phyloP scores from a whole-genome alignment of 495 filamentous ascomycete genomes.

The Penicillium paxilli region DNA sequence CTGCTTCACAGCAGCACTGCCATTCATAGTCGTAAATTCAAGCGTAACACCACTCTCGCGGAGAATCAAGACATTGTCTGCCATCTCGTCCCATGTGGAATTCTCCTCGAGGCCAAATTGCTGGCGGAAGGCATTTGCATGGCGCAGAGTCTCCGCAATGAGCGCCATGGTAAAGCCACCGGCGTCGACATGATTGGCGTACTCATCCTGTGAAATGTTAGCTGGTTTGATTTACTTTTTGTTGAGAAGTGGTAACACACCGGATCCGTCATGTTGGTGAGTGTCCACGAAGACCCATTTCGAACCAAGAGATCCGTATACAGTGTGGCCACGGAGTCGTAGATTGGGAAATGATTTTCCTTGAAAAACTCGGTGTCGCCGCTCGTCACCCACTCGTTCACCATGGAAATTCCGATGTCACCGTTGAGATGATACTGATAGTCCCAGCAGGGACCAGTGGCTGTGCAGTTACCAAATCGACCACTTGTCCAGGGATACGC shows the following conservation, averaged over 20 bases:
- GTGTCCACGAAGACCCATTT: slow-evolving; percentile 52
- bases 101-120: slow-evolving; percentile 55
- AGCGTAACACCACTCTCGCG: slow-evolving; percentile 64
- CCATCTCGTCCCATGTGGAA: slow-evolving; percentile 52
- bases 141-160: slow-evolving; percentile 55
- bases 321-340: slow-evolving; percentile 57
- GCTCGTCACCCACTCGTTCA: slow-evolving; percentile 61
- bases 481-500: slow-evolving; percentile 65
- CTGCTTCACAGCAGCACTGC: slow-evolving; percentile 61
- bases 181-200: slow-evolving; percentile 70
- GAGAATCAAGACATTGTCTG: slow-evolving; percentile 52
- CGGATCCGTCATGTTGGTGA: slow-evolving; percentile 78
- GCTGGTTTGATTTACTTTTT: not conserved
- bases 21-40: slow-evolving; percentile 70
- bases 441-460: slow-evolving; percentile 65
- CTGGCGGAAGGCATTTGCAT: slow-evolving; percentile 57
- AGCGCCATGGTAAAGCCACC: slow-evolving; percentile 73
- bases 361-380: slow-evolving; percentile 58
- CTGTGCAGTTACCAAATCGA: slow-evolving; percentile 66
- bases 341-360: slow-evolving; percentile 56
- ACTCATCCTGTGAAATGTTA: slow-evolving; percentile 56
- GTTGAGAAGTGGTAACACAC: slow-evolving; percentile 30
- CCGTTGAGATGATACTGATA: slow-evolving; percentile 64
- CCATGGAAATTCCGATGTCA: slow-evolving; percentile 66
- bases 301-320: slow-evolving; percentile 54